Conservation (phyloP, 495 filamentous ascomycete genomes). For the Cercophora samala region DNA sequence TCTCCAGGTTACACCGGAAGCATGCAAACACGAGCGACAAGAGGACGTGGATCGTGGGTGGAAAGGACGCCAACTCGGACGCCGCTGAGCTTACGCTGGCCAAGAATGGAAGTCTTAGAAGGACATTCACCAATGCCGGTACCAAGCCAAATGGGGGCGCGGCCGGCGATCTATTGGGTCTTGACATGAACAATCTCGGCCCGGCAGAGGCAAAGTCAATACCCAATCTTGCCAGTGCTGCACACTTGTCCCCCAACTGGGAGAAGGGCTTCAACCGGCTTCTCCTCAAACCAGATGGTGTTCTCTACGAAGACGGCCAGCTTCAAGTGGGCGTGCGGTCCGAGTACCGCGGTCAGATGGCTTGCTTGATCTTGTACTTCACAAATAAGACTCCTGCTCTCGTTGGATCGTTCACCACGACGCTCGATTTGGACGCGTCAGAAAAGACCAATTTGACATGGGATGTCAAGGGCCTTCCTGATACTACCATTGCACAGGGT, state of each 20-base stretch:
- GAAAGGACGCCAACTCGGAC: constrained; percentile 86
- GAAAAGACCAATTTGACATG: constrained; percentile 67
- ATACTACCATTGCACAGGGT: constrained; percentile 70
- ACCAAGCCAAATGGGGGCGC: constrained; percentile 48
- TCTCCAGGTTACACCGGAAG: constrained; percentile 91
- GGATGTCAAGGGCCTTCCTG: constrained; percentile 83
- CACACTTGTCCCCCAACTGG: constrained; percentile 93
- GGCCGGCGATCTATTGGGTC: constrained; percentile 70
- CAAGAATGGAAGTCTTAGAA: constrained; percentile 78
- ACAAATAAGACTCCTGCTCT: constrained; percentile 83
- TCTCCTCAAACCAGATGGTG: constrained; percentile 73
- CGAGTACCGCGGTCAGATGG: constrained; percentile 91
- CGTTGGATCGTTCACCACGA: constrained; percentile 89
- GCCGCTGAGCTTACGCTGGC: constrained; percentile 74
- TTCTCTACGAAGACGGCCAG: constrained; percentile 92
- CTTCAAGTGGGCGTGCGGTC: constrained; percentile 89
- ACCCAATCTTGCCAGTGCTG: constrained; percentile 85
- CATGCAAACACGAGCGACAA: constrained; percentile 88
- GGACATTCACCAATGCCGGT: constrained; percentile 62
- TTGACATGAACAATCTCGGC: constrained; percentile 66
- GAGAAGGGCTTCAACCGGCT: constrained; percentile 84
- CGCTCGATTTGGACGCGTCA: constrained; percentile 72
- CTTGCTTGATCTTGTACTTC: constrained; percentile 93
- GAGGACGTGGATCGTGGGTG: constrained; percentile 92
- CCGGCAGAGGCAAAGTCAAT: constrained; percentile 54